Percentiles rank a stretch among this genome's conserved stretches.
Conservation (phyloP, 805 yeast genomes). For the Kockiozyma suomiensis region DNA sequence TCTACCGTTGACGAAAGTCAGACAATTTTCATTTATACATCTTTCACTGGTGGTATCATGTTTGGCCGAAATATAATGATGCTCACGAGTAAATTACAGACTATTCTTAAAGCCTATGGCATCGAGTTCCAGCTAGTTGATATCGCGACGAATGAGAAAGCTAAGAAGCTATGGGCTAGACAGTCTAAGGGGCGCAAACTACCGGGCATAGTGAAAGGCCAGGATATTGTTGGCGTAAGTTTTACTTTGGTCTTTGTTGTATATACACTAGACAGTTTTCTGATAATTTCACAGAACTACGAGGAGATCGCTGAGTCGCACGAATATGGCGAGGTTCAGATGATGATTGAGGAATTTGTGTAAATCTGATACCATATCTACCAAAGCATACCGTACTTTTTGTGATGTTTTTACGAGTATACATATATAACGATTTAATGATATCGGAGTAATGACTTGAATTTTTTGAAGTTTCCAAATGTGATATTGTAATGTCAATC, state of each 20-base stretch:
- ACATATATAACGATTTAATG: neutral
- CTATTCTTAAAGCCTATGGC: slow-evolving; percentile 74
- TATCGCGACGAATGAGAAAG: slow-evolving; percentile 83
- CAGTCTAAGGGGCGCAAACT: slow-evolving; percentile 68
- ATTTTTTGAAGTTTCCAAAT: neutral
- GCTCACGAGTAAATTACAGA: slow-evolving; percentile 72
- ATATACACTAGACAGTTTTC: neutral
- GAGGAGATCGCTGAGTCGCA: slow-evolving; percentile 83
- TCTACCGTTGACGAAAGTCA: slow-evolving; percentile 7
- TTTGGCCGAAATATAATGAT: slow-evolving; percentile 58
- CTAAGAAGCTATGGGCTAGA: slow-evolving; percentile 81
- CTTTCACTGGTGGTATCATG: slow-evolving; percentile 83
- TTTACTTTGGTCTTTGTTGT: too few relatives aligned
- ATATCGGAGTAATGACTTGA: neutral
- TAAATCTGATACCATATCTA: neutral
- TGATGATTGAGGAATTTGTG: slow-evolving; percentile 30
- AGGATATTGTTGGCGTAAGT: slow-evolving; percentile 71
- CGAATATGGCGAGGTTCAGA: slow-evolving; percentile 49
- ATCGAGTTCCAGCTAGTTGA: slow-evolving; percentile 71
- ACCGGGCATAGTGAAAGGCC: slow-evolving; percentile 85
- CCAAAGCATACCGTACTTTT: neutral
- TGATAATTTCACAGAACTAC: slow-evolving; percentile 50
- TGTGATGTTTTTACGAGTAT: neutral
- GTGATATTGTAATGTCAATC: neutral
- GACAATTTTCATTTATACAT: slow-evolving; percentile 72